Conservation (phyloP, 352 stramenopile genomes). For the Phytophthora quininea region DNA sequence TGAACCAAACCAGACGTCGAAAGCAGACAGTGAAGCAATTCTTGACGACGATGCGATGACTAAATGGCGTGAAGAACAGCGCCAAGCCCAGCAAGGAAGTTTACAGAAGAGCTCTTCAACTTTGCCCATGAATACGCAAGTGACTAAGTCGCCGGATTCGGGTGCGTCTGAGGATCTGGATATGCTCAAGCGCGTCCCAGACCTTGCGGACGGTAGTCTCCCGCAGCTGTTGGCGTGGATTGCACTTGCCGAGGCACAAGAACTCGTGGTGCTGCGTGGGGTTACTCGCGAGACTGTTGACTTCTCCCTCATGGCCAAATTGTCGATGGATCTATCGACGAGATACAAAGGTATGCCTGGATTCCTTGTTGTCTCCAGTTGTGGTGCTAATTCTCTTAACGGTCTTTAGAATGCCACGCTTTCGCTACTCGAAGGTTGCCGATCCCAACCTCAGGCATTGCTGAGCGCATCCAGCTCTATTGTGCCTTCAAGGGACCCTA, state of each 20-base stretch:
- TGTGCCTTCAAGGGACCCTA: slow-evolving; percentile 65
- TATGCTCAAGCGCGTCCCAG: slow-evolving; percentile 52
- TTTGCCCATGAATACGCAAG: neutral
- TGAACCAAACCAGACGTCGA: neutral
- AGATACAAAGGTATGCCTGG: slow-evolving; percentile 52
- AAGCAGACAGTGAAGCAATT: slow-evolving; percentile 1
- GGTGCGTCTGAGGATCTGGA: slow-evolving; percentile 32
- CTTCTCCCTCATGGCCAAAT: slow-evolving; percentile 69
- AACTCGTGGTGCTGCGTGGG: slow-evolving; percentile 67
- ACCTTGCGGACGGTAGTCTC: slow-evolving; percentile 57
- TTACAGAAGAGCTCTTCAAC: slow-evolving; percentile 9
- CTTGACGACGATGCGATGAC: slow-evolving; percentile 49
- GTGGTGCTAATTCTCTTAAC: no score
- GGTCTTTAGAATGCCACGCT: slow-evolving; percentile 35
- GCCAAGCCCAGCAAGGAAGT: slow-evolving; percentile 15
- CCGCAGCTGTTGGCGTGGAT: slow-evolving; percentile 63
- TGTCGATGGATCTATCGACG: slow-evolving; percentile 59
- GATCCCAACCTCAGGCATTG: slow-evolving; percentile 41
- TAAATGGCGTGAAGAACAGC: slow-evolving; percentile 68
- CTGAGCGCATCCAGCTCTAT: slow-evolving; percentile 51
- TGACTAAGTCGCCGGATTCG: neutral
- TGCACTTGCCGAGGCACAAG: slow-evolving; percentile 64
- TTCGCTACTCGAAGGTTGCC: slow-evolving; percentile 40
- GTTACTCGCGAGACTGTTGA: slow-evolving; percentile 66
- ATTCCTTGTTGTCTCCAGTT: neutral